Base-by-base conservation (phyloP, 1,284 basidiomycete genomes). In the Spongiforma sp. region DNA sequence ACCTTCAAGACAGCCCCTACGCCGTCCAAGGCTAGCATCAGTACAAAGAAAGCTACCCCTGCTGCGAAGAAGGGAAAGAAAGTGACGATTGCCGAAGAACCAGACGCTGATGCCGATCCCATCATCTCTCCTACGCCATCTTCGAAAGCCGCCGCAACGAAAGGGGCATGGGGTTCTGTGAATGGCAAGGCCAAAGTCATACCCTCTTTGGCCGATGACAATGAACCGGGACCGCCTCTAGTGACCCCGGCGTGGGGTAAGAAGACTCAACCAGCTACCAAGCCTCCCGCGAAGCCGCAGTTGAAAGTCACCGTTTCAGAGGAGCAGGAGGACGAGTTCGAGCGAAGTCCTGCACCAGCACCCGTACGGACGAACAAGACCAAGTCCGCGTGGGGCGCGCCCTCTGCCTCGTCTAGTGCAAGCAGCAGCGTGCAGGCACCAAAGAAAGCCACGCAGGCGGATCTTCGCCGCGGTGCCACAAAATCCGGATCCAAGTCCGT, bases 51-150 rank as follows among this genome's bases (percentile, higher is more conserved):
- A 43, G 57, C 62, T 1, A 65, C 61, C 11, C 34, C 64, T 46
- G 54, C 62, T 1, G 39, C 60, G 36, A 75, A 75, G 57, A 74
- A 66, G 58, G 63, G 71, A 28, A 78, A 80, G 67, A 74, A 74
- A 24, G 81, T 81, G 54, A 82, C 77, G n/a, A 77, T 85, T n/a
- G 78, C 81, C 63, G 84, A 85, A 59, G 79, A 83, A 21, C 75
- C 78, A 1, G 82, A 84, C 54, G 80, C 82, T n/a, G 84, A 84
- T 39, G 79, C 73, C 4, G 79, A 79, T 26, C 67, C 65, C 1
- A 73, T 74, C 48, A 24, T 65, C n/a, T 30, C 69, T 33, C 61
- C 66, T 0, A 52, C 63, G 9, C 50, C 71, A 8, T 56, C 66
- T 21, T 60, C 28, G 50, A 72, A 65, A 39, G 10, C 65, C 4